phyloP scores from a whole-genome alignment of 306 rosid species.

The Prunus persica region Prunus_persica_NCBIv2 NC_034014.1:24558501-24559000 shows the following conservation, averaged over 20 bases:
- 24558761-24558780: conserved; percentile 5
- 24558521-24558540: conserved; percentile 87
- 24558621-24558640: background rate
- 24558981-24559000: conserved; percentile 87
- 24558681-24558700: conserved; percentile 99
- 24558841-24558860: background rate
- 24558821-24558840: background rate
- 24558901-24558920: conserved; percentile 15
- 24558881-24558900: conserved; percentile 10
- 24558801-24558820: conserved; percentile 3
- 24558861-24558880: background rate
- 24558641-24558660: conserved; percentile 42
- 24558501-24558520: conserved; percentile 86
- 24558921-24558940: conserved; percentile 82
- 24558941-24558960: conserved; percentile 96
- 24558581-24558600: conserved; percentile 89
- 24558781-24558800: background rate
- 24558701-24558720: conserved; percentile 96
- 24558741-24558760: conserved; percentile 38
- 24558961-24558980: conserved; percentile 94
- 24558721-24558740: conserved; percentile 66
- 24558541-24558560: conserved; percentile 88
- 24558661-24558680: conserved; percentile 99
- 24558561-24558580: conserved; percentile 67
- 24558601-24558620: background rate